These are phyloP conservation scores for Metschnikowia proteae DNA, from an alignment of 805 yeast genomes.

Conservation along the genomic window DNA sequence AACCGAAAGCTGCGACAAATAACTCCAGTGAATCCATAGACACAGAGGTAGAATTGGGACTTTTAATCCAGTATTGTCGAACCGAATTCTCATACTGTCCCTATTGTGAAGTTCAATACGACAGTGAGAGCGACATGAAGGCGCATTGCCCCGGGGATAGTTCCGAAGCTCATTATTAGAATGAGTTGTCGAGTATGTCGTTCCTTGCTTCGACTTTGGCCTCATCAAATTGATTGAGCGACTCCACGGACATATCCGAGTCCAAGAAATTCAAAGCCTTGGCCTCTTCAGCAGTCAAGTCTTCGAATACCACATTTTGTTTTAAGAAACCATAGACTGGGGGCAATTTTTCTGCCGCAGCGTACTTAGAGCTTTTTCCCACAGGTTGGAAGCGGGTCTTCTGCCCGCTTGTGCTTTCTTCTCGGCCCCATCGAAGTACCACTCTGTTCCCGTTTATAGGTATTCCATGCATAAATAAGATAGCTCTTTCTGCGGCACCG, in stretches of 20 bases:
- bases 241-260: constrained; percentile 15
- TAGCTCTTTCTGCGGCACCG: constrained; percentile 35
- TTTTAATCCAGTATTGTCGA: constrained; percentile 9
- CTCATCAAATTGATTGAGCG: constrained; percentile 18
- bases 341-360: constrained; percentile 19
- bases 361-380: constrained; percentile 11
- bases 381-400: constrained; percentile 7
- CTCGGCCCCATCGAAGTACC: constrained; percentile 31
- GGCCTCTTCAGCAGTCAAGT: constrained; percentile 11
- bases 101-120: constrained; percentile 13
- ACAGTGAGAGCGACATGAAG: constrained; percentile 8
- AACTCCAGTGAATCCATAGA: not conserved
- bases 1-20: no score
- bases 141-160: constrained; percentile 15
- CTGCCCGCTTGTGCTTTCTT: constrained; percentile 11
- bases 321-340: constrained; percentile 18
- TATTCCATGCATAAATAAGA: constrained; percentile 30
- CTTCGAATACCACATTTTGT: constrained; percentile 20
- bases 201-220: not conserved
- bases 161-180: constrained; percentile 2
- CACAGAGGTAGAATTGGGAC: not conserved
- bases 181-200: constrained; percentile 1
- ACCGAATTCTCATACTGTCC: constrained; percentile 13
- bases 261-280: constrained; percentile 14
- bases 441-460: constrained; percentile 28